Conservation (phyloP, 441 rosid species). For the Hypseocharis bilobata region DNA sequence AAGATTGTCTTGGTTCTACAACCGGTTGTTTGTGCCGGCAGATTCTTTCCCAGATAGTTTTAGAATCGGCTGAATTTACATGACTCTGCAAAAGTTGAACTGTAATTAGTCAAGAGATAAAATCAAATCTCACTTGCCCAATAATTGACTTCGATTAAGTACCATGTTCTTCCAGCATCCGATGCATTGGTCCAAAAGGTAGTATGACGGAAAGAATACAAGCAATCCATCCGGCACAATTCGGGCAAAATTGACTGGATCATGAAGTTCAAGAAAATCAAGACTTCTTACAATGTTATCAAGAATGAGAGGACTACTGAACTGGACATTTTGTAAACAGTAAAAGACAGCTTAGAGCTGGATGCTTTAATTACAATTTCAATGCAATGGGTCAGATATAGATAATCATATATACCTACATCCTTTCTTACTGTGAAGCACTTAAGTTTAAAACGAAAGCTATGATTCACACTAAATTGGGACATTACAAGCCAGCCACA, state of each 20-base stretch:
- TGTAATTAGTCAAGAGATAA: slow-evolving; percentile 10
- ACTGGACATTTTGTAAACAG: background rate
- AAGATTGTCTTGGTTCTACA: slow-evolving; percentile 85
- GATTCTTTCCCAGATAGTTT: slow-evolving; percentile 87
- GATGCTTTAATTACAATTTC: background rate
- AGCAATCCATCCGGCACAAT: slow-evolving; percentile 93
- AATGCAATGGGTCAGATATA: background rate
- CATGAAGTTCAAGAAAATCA: slow-evolving; percentile 19
- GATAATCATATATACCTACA: background rate
- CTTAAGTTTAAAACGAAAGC: background rate
- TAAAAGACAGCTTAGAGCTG: background rate
- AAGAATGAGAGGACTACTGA: background rate
- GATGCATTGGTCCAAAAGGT: slow-evolving; percentile 78
- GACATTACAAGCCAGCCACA: background rate
- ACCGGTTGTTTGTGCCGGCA: slow-evolving; percentile 86
- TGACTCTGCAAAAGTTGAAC: slow-evolving; percentile 38
- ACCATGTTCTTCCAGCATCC: slow-evolving; percentile 77
- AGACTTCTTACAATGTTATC: background rate
- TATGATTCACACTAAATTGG: background rate
- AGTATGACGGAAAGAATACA: slow-evolving; percentile 88
- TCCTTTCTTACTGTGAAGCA: background rate
- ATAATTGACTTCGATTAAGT: slow-evolving; percentile 28
- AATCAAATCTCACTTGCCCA: slow-evolving; percentile 5
- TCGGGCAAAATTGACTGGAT: slow-evolving; percentile 79
- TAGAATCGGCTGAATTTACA: slow-evolving; percentile 36